Conservation (phyloP, 1,284 basidiomycete genomes). For the Heliocybe sulcata region DNA sequence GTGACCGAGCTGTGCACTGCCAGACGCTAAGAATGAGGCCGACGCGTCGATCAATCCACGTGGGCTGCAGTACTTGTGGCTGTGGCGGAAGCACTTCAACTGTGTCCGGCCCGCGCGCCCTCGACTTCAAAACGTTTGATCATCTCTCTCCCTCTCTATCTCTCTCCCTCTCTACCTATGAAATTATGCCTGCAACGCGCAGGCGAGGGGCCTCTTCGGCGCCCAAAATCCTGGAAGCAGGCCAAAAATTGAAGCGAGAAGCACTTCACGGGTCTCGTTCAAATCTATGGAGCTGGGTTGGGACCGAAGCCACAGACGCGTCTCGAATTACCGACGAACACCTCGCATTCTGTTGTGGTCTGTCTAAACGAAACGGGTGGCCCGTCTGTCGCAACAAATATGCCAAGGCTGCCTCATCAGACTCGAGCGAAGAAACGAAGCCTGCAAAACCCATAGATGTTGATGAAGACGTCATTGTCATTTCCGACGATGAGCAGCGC, state of each 20-base stretch:
- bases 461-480: constrained; percentile 56
- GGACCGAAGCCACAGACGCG: constrained; percentile 46
- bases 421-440: constrained; percentile 1
- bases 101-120: no score
- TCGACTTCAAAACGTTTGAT: no score
- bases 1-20: not conserved
- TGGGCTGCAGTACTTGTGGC: not conserved
- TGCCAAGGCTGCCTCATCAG: constrained; percentile 16
- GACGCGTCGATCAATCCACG: not conserved
- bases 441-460: constrained; percentile 29
- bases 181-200: constrained; percentile 53
- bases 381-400: constrained; percentile 52
- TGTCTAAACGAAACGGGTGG: constrained; percentile 41
- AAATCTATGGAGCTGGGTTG: constrained; percentile 74
- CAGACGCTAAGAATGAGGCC: not conserved
- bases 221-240: constrained; percentile 46
- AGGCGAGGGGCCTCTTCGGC: constrained; percentile 43
- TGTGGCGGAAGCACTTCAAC: not conserved
- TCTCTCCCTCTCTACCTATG: constrained; percentile 1
- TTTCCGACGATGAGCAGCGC: constrained; percentile 56
- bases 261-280: constrained; percentile 37
- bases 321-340: constrained; percentile 60
- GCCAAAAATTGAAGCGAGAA: constrained; percentile 53
- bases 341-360: constrained; percentile 57
- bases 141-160: constrained; percentile 5